Evolutionary conservation across 768 basidiomycete genomes (phyloP).

Genomic region (Amylocystis lapponica): DNA sequence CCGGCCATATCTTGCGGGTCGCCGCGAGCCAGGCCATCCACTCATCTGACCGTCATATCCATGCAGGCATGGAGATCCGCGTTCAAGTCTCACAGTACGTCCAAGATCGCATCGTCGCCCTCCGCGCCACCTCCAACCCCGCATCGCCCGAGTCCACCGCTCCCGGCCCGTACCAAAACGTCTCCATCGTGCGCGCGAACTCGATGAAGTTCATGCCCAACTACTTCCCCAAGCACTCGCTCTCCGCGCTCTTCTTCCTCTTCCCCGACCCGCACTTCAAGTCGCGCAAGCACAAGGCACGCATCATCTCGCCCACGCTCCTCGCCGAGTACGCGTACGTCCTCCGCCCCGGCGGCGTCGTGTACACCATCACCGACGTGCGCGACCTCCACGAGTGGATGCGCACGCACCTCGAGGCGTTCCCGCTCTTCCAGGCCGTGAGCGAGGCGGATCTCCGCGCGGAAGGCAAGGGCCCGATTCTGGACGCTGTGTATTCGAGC

Average conservation of each 20-base stretch:
- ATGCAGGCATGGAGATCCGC: slow-evolving; percentile 90
- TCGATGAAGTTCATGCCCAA: slow-evolving; percentile 99
- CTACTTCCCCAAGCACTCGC: slow-evolving; percentile 86
- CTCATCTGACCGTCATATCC: slow-evolving; percentile 2
- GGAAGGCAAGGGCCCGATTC: slow-evolving; percentile 67
- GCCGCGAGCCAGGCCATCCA: neutral
- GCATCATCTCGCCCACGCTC: slow-evolving; percentile 96
- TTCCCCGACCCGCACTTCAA: slow-evolving; percentile 99
- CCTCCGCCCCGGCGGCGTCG: slow-evolving; percentile 85
- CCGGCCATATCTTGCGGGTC: neutral
- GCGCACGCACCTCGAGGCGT: slow-evolving; percentile 78
- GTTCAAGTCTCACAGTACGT: slow-evolving; percentile 97
- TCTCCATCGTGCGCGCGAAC: slow-evolving; percentile 92
- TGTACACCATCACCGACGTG: slow-evolving; percentile 98
- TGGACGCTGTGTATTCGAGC: slow-evolving; percentile 77
- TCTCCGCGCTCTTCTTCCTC: slow-evolving; percentile 93
- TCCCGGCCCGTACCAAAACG: slow-evolving; percentile 68
- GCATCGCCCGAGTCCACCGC: slow-evolving; percentile 12
- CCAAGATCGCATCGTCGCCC: slow-evolving; percentile 86
- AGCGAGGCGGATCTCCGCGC: slow-evolving; percentile 70
- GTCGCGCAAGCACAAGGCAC: slow-evolving; percentile 94
- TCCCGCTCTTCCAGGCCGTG: slow-evolving; percentile 82
- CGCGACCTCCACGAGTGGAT: slow-evolving; percentile 94
- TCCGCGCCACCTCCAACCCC: slow-evolving; percentile 56
- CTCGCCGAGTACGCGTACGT: slow-evolving; percentile 97